phyloP scores from a whole-genome alignment of 2,329 filamentous ascomycete species.

The Beauveria sp. region DNA sequence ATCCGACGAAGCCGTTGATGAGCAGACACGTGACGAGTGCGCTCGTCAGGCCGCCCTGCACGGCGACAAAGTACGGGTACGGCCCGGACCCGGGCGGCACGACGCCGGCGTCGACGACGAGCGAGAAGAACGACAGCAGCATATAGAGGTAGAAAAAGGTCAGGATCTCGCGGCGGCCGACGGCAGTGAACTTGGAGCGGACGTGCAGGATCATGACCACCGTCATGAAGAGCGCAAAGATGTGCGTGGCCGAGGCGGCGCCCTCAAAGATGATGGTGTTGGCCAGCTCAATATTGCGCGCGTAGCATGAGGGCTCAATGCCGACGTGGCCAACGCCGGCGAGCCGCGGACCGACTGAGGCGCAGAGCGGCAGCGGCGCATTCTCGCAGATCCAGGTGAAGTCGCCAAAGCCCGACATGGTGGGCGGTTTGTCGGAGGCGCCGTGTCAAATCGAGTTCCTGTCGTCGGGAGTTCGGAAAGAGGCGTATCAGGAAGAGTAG shows the following conservation, averaged over 20 bases:
- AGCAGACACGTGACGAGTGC: conserved; percentile 82
- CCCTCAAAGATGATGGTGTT: conserved; percentile 98
- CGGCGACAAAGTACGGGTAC: conserved; percentile 86
- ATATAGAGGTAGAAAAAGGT: conserved; percentile 98
- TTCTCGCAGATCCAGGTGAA: conserved; percentile 81
- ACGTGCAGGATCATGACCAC: conserved; percentile 93
- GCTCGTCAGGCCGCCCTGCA: conserved; percentile 77
- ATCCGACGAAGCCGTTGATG: conserved; percentile 97
- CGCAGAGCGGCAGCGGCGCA: conserved; percentile 79
- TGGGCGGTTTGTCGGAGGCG: conserved; percentile 11
- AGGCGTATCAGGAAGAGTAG: not conserved
- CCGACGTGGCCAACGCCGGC: conserved; percentile 61
- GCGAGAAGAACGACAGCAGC: conserved; percentile 77
- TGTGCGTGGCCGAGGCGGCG: conserved; percentile 86
- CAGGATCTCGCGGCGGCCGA: conserved; percentile 67
- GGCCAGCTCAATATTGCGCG: conserved; percentile 87
- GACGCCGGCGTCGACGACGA: conserved; percentile 88
- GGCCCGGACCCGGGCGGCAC: conserved; percentile 72
- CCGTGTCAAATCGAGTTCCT: not conserved
- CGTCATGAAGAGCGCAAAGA: conserved; percentile 83
- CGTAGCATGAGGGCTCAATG: conserved; percentile 86
- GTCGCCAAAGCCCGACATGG: conserved; percentile 80
- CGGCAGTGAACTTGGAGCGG: conserved; percentile 94
- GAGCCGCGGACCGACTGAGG: conserved; percentile 69
- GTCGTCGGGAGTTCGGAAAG: not conserved